Percentiles rank a stretch among this genome's conserved stretches.
Conservation (phyloP, 495 filamentous ascomycete genomes). For the Staphylotrichum longicolle region DNA sequence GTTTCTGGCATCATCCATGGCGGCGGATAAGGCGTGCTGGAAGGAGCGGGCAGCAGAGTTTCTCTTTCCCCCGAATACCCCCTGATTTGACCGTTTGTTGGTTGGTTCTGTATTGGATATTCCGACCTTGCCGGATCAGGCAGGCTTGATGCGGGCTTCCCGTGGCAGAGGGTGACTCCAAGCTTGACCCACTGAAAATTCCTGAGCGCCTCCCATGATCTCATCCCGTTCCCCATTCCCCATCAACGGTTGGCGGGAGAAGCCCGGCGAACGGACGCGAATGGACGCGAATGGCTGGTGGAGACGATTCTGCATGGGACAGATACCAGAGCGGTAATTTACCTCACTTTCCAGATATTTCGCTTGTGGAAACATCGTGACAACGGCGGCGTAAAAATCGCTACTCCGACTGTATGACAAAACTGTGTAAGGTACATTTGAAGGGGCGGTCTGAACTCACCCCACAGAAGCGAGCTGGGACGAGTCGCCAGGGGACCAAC, state of each 20-base stretch:
- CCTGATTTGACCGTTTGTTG: too few species aligned
- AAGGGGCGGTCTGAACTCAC: conserved; percentile 28
- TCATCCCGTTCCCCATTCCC: conserved; percentile 16
- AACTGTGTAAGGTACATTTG: not conserved
- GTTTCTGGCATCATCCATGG: not conserved
- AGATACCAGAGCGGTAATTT: not conserved
- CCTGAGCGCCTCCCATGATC: conserved; percentile 12
- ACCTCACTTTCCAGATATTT: not conserved
- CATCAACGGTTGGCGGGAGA: conserved; percentile 14
- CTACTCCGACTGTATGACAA: not conserved
- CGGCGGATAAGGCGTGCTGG: not conserved
- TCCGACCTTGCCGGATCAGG: conserved; percentile 1
- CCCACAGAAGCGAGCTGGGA: conserved; percentile 29
- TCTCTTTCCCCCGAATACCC: not conserved
- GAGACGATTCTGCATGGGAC: not conserved
- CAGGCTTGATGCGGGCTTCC: conserved; percentile 1
- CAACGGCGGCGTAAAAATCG: not conserved
- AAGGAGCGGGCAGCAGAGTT: not conserved
- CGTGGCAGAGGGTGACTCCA: not conserved
- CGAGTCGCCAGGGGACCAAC: conserved; percentile 3
- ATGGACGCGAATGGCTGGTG: not conserved
- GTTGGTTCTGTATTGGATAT: too few species aligned
- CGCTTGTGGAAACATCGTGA: too few species aligned
- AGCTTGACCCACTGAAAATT: conserved; percentile 11
- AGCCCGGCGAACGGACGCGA: conserved; percentile 16